Evolutionary conservation across 169 alveolate species (phyloP), one percentile per base, ranked within the genome.

Genomic region (Blepharisma undulans): DNA sequence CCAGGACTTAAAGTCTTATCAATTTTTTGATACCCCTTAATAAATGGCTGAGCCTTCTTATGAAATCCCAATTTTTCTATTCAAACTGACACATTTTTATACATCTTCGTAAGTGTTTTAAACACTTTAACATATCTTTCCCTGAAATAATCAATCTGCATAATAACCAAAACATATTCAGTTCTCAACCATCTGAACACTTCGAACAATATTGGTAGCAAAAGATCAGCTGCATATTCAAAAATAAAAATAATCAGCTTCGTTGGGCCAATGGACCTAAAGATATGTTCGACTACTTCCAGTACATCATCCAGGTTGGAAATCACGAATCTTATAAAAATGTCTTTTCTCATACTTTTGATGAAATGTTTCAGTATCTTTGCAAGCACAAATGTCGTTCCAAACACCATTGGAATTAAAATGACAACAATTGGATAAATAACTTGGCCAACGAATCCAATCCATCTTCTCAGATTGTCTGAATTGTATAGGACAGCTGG

Each of bases 71-170:
- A 19, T 48, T 60, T 84, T 25, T 48, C 36, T 76, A 84, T 16
- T 10, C 22, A 34, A 34, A 21, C 60, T 25, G 33, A 27, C 27
- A 32, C 29, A 48, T 32, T 22, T 30, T 84, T 60, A 16, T n/a
- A 36, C 25, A 48, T 25, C 18, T 59, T 36, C 14, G 21, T 19
- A 0, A 60, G 12, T 19, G 78, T 48, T 32, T 86, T 86, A 22
- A 22, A 60, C 14, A 86, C 84, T n/a, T 27, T 66, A 19, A 32
- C 33, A 14, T 71, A 86, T 30, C 84, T 29, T 21, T 86, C 48
- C 30, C 72, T 71, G 10, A 86, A 86, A 85, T 86, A 86, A 21
- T 86, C 91, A 71, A 86, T 86, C 84, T 86, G 80, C 91, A 86
- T 86, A 71, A 86, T 21, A 86, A 86, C 84, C 59, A 86, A 72